phyloP scores from a whole-genome alignment of 2,329 filamentous ascomycete genomes.

The Beauveria pseudobassiana region DNA sequence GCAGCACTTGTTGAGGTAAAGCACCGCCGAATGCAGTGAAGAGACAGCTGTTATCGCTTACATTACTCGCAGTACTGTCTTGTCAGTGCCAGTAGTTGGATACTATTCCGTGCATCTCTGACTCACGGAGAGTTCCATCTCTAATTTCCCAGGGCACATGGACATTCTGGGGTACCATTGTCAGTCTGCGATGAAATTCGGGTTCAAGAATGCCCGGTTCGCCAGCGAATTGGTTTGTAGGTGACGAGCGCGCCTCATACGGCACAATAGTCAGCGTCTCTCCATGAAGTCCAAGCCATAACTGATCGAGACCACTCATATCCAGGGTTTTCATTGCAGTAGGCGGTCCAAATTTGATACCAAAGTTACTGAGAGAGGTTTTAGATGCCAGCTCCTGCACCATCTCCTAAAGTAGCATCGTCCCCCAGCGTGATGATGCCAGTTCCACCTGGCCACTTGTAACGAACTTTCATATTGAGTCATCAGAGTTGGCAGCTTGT shows the following conservation, averaged over 20 bases:
- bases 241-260: constrained; percentile 21
- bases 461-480: constrained; percentile 60
- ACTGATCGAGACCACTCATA: constrained; percentile 42
- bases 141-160: constrained; percentile 41
- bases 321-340: constrained; percentile 56
- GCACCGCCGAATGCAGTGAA: constrained; percentile 83
- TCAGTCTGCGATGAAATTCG: constrained; percentile 10
- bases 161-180: constrained; percentile 19
- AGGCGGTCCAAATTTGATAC: constrained; percentile 80
- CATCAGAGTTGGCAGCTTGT: neutral
- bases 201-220: neutral
- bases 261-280: constrained; percentile 46
- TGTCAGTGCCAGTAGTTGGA: neutral
- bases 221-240: constrained; percentile 3
- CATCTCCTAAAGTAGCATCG: constrained; percentile 53
- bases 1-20: constrained; percentile 51
- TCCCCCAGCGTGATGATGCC: constrained; percentile 63
- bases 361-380: constrained; percentile 59
- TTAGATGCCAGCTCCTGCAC: constrained; percentile 52
- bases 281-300: constrained; percentile 39
- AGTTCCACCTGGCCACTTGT: constrained; percentile 67
- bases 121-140: constrained; percentile 43
- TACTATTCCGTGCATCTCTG: neutral
- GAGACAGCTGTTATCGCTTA: constrained; percentile 90
- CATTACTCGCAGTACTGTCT: constrained; percentile 77